Evolutionary conservation across 345 rosid species (phyloP).

Genomic region (Populus deltoides): DNA sequence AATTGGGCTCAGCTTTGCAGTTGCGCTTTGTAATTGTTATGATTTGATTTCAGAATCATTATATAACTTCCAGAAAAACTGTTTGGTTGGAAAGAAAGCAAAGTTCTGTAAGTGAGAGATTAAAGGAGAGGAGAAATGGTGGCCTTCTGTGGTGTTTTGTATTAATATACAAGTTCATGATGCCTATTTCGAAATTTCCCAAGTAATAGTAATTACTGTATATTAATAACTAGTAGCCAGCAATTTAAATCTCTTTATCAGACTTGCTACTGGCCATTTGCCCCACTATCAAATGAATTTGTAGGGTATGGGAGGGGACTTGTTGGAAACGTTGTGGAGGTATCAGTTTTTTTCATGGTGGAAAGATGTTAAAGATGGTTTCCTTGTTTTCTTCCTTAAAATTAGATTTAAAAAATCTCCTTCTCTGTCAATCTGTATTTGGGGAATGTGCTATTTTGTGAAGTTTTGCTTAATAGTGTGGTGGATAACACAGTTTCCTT

Average conservation of each 20-base stretch:
- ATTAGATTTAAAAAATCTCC: neutral
- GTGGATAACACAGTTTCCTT: neutral
- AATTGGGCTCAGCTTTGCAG: neutral
- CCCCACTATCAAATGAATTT: neutral
- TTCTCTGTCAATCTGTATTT: neutral
- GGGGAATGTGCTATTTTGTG: neutral
- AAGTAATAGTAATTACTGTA: neutral
- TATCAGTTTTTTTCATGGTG: neutral
- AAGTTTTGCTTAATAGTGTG: neutral
- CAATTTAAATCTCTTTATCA: neutral
- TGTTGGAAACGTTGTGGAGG: neutral
- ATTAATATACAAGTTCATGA: neutral
- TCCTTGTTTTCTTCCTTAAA: neutral
- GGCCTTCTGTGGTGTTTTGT: neutral
- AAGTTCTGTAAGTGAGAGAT: neutral
- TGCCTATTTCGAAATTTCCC: neutral
- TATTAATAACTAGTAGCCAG: neutral
- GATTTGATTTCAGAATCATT: neutral
- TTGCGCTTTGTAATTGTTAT: neutral
- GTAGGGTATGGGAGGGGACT: neutral
- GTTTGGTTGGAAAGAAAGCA: slow-evolving; percentile 2
- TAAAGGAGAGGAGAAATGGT: neutral
- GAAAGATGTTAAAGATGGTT: neutral
- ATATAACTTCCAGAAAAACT: neutral
- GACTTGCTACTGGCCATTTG: neutral